Evolutionary conservation across 176 grass and related monocot genomes (phyloP).

Genomic region (Miscanthus lutarioriparius): DNA sequence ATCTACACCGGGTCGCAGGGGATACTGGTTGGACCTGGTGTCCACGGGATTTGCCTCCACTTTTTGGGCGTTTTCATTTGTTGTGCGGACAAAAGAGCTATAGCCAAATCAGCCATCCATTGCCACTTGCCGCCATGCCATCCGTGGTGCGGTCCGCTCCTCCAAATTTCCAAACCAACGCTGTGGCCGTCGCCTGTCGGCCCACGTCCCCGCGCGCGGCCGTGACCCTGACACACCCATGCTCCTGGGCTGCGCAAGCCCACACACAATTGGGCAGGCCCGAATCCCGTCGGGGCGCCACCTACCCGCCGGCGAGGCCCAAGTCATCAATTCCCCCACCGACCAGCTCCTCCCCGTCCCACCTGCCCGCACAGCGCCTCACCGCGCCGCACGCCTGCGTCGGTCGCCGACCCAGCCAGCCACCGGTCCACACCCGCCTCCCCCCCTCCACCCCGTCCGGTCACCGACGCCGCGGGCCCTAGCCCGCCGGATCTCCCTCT

Average conservation of each 20-base stretch:
- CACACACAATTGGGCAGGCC: background rate
- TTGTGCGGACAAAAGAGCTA: no score
- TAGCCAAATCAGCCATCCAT: no score
- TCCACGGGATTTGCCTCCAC: no score
- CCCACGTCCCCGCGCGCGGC: no score
- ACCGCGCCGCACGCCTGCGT: background rate
- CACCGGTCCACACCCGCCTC: constrained; percentile 11
- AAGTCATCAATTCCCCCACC: background rate
- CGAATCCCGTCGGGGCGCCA: background rate
- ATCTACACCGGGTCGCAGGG: no score
- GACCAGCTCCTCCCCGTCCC: background rate
- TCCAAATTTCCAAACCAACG: no score
- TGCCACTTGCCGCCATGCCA: no score
- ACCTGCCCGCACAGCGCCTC: background rate
- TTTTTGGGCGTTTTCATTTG: no score
- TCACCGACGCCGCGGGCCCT: background rate
- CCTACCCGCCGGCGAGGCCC: background rate
- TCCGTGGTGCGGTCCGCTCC: no score
- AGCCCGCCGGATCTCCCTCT: constrained; percentile 6
- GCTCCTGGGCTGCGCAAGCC: background rate
- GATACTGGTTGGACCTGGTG: no score
- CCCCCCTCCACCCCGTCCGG: background rate
- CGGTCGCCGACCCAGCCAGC: constrained; percentile 14
- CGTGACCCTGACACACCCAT: background rate
- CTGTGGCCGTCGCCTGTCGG: no score